Evolutionary conservation across 2,329 filamentous ascomycete genomes (phyloP).

Genomic region (Arthrocladium fulminans): DNA sequence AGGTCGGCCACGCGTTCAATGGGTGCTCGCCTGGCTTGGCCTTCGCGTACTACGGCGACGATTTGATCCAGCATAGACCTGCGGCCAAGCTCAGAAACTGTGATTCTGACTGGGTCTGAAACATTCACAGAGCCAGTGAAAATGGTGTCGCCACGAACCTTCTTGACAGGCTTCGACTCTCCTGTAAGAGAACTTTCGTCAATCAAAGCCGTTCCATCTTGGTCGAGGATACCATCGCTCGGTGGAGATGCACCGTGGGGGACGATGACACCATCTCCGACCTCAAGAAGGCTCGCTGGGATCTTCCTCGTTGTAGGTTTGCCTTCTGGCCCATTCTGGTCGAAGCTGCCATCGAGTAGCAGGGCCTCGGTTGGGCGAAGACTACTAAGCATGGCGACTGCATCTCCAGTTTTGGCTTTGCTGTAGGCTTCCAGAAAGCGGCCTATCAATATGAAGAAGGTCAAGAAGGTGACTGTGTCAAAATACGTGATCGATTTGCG

Average conservation of each 20-base stretch:
- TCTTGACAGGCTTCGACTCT: conserved; percentile 40
- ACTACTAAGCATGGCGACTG: conserved; percentile 68
- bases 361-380: conserved; percentile 69
- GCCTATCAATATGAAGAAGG: conserved; percentile 69
- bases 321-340: conserved; percentile 7
- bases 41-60: conserved; percentile 41
- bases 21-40: conserved; percentile 41
- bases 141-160: conserved; percentile 34
- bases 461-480: conserved; percentile 85
- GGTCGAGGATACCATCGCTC: conserved; percentile 60
- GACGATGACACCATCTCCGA: conserved; percentile 64
- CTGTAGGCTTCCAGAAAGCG: conserved; percentile 65
- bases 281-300: conserved; percentile 60
- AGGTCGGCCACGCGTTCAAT: conserved; percentile 41
- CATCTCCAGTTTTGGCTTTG: conserved; percentile 82
- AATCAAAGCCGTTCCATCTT: conserved; percentile 55
- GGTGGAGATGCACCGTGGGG: conserved; percentile 74
- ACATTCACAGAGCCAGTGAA: conserved; percentile 42
- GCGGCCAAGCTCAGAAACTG: conserved; percentile 36
- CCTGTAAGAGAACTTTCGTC: conserved; percentile 83
- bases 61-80: conserved; percentile 44
- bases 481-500: conserved; percentile 53
- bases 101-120: conserved; percentile 36
- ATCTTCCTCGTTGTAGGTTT: conserved; percentile 37
- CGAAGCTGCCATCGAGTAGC: conserved; percentile 41